phyloP scores from a whole-genome alignment of 73 alveolate species.

The Tetrahymena borealis region DNA sequence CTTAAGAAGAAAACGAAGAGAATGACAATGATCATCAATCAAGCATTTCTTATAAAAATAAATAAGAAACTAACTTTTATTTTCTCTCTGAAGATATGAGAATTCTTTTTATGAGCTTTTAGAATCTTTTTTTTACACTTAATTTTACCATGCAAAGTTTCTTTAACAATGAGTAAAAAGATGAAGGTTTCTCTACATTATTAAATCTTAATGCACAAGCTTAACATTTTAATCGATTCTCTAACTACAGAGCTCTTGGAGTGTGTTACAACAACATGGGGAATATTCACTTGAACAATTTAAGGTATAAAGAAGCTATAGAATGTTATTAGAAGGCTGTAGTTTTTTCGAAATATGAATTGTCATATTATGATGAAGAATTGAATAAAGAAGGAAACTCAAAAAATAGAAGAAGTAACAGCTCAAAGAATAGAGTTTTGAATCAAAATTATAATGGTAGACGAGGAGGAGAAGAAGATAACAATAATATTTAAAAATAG shows the following conservation, averaged over 20 bases:
- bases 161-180: neutral
- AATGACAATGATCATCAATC: neutral
- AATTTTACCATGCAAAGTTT: neutral
- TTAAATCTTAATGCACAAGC: neutral
- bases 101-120: neutral
- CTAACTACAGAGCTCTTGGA: neutral
- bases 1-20: neutral
- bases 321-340: neutral
- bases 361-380: neutral
- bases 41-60: neutral
- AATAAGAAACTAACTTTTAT: neutral
- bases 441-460: no score
- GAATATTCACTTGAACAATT: neutral
- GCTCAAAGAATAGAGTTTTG: neutral
- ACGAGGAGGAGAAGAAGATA: no score
- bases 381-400: neutral
- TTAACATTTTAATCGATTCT: neutral
- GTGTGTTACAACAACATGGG: neutral
- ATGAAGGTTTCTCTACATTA: neutral
- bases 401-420: neutral
- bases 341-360: neutral
- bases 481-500: no score
- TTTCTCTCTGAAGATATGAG: neutral
- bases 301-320: neutral
- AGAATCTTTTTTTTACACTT: neutral